phyloP scores from a whole-genome alignment of 768 basidiomycete genomes.

The Amanita pseudoporphyria region DNA sequence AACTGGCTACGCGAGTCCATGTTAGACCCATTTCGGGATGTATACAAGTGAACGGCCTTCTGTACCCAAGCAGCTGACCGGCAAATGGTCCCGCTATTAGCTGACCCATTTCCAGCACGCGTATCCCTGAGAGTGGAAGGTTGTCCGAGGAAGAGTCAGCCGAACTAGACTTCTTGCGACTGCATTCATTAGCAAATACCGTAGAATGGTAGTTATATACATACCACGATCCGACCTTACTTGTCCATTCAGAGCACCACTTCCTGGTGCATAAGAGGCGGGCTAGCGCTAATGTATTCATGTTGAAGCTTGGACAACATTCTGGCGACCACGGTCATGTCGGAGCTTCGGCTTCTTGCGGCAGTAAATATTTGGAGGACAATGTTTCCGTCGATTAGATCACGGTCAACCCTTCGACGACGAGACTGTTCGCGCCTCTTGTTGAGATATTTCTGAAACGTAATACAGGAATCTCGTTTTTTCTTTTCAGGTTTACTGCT shows the following conservation, averaged over 20 bases:
- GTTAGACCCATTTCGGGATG: neutral
- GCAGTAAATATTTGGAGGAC: too few relatives aligned
- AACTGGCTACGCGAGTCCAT: conserved; percentile 38
- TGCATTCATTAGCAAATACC: neutral
- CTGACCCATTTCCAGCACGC: conserved; percentile 62
- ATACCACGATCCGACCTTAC: neutral
- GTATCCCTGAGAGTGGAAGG: conserved; percentile 53
- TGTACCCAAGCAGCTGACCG: conserved; percentile 61
- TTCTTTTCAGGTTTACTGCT: too few relatives aligned
- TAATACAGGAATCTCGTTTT: too few relatives aligned
- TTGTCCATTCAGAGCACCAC: neutral
- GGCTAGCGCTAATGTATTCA: neutral
- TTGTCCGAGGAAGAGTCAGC: conserved; percentile 15
- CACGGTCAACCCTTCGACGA: too few relatives aligned
- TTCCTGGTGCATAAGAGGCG: neutral
- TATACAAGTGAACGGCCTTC: neutral
- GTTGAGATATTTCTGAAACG: too few relatives aligned
- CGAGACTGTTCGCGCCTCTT: too few relatives aligned
- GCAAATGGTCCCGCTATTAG: conserved; percentile 67
- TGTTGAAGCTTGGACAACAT: neutral
- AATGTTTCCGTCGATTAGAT: too few relatives aligned
- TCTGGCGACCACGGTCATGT: too few relatives aligned
- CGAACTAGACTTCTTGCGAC: neutral
- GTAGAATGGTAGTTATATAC: neutral
- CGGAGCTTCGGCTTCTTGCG: too few relatives aligned